Evolutionary conservation across 2,329 filamentous ascomycete species (phyloP).

Genomic region (Pyrenochaeta sp.): DNA sequence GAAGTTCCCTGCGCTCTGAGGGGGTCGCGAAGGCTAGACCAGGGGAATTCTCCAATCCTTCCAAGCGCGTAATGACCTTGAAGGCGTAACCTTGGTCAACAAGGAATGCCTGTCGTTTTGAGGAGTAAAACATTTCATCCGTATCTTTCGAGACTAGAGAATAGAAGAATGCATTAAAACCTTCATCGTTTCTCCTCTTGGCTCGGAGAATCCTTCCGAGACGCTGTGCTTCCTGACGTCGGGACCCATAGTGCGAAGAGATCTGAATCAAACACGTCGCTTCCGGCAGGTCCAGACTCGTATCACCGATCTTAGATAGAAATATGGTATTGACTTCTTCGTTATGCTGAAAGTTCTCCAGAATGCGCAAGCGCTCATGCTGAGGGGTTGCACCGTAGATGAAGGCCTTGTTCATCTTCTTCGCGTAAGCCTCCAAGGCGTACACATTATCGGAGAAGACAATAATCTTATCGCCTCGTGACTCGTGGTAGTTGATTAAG

Average conservation of each 20-base stretch:
- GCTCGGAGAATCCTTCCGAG: conserved; percentile 92
- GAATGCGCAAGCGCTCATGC: conserved; percentile 81
- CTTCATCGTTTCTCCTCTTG: conserved; percentile 95
- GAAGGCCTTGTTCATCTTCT: conserved; percentile 83
- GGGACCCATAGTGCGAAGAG: conserved; percentile 95
- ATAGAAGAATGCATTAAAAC: conserved; percentile 99
- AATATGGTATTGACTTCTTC: conserved; percentile 90
- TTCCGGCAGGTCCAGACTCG: conserved; percentile 94
- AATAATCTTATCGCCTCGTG: conserved; percentile 94
- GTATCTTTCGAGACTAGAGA: conserved; percentile 97
- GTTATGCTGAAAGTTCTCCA: conserved; percentile 96
- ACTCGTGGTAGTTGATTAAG: conserved; percentile 97
- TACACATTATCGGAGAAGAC: conserved; percentile 99
- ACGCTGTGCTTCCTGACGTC: conserved; percentile 93
- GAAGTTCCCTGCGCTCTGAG: conserved; percentile 80
- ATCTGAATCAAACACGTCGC: conserved; percentile 97
- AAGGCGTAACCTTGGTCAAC: conserved; percentile 99
- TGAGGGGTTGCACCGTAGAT: conserved; percentile 92
- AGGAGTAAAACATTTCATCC: conserved; percentile 96
- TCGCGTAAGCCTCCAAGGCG: conserved; percentile 83
- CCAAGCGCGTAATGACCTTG: conserved; percentile 96
- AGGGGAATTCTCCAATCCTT: conserved; percentile 85
- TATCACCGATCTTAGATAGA: conserved; percentile 96
- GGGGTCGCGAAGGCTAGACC: conserved; percentile 81
- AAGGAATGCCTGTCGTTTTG: conserved; percentile 94